Evolutionary conservation across 1,284 basidiomycete species (phyloP), one percentile per base, ranked within the genome.

Genomic region (Uromyces viciae-fabae): DNA sequence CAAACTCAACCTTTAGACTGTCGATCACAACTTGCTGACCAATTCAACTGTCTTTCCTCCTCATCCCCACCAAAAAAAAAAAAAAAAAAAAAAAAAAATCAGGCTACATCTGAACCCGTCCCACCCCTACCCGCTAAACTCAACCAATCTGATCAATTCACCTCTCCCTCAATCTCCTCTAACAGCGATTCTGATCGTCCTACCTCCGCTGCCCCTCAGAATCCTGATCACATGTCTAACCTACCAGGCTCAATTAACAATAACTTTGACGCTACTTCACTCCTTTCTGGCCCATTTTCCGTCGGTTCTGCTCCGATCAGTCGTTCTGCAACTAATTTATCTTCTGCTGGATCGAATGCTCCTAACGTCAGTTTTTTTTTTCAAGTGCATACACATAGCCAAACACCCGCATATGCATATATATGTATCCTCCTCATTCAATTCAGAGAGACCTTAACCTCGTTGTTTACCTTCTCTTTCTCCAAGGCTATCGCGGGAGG

Each of bases 301-400:
- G 42, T 54, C n/a, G 56, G 28, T 28, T 66, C 62, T 22, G 40
- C 74, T 19, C 58, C 74, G 15, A 64, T 75, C 74, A 64, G 42
- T 33, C 58, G 74, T 17, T n/a, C 73, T 25, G 43, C 17, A 17
- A 75, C 73, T 31, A 75, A 64, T 36, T 36, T 64, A 3, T 75
- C 74, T 7, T 52, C 68, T 28, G 68, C 46, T 25, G 68, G 68
- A 25, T 60, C 56, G 8, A 64, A 36, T 15, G 46, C 62, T 3
- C 74, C 74, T 31, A 75, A 46, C 42, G 74, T 75, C 40, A 58
- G 74, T 64, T 25, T 36, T 0, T 64, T 31, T 43, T 14, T 28
- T 40, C 42, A n/a, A n/a, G n/a, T n/a, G n/a, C n/a, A n/a, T n/a
- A n/a, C n/a, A n/a, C n/a, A n/a, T n/a, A n/a, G n/a, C n/a, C n/a